Conservation (phyloP, 163 green algal species). For the Chlamydomonas reinhardtii region DNA sequence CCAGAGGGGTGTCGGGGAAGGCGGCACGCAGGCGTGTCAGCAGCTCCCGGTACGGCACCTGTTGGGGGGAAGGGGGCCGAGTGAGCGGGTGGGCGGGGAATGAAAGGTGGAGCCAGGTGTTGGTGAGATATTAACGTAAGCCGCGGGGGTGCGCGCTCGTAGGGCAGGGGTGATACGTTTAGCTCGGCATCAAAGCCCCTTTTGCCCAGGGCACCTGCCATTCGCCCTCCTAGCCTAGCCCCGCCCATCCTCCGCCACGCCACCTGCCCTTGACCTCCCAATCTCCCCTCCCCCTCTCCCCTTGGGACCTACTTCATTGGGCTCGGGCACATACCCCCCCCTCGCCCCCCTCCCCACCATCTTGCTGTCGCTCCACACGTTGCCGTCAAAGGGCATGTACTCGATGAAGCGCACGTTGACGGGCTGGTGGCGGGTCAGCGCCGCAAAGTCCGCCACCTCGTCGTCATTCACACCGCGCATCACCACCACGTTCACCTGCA, state of each 20-base stretch:
- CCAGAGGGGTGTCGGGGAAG: constrained; percentile 47
- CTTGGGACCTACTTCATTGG: neutral
- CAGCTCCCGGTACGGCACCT: constrained; percentile 85
- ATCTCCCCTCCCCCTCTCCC: neutral
- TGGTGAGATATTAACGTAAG: too few relatives aligned
- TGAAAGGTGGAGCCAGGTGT: neutral
- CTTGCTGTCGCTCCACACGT: constrained; percentile 91
- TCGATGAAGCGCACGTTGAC: constrained; percentile 99
- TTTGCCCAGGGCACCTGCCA: too few relatives aligned
- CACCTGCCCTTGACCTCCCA: too few relatives aligned
- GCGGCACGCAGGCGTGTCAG: constrained; percentile 46
- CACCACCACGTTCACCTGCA: constrained; percentile 97
- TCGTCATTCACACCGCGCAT: constrained; percentile 98
- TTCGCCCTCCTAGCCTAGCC: too few relatives aligned
- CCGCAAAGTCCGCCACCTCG: constrained; percentile 96
- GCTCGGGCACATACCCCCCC: neutral
- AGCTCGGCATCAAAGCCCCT: too few relatives aligned
- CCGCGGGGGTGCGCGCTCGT: too few relatives aligned
- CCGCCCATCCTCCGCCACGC: too few relatives aligned
- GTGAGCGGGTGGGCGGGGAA: too few relatives aligned
- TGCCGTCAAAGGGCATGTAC: constrained; percentile 99
- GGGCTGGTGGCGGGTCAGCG: constrained; percentile 82
- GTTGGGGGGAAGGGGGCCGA: neutral
- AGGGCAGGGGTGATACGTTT: too few relatives aligned
- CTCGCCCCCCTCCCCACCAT: constrained; percentile 70